phyloP scores from a whole-genome alignment of 192 early-diverging fungal species.

The Coemansia furcata region DNA sequence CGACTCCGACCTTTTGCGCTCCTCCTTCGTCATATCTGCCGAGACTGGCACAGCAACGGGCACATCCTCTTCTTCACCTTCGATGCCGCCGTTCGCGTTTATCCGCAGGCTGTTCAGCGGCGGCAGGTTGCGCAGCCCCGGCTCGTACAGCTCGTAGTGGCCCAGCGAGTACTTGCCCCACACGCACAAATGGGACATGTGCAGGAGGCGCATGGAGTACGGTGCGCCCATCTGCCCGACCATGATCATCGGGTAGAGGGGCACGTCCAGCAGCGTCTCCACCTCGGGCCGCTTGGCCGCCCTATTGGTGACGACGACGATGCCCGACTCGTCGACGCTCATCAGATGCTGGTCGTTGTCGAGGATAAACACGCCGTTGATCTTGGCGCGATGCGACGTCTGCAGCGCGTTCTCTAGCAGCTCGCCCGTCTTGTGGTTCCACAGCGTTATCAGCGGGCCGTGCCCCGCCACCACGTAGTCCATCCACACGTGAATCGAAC shows the following conservation, averaged over 20 bases:
- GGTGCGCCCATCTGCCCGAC: constrained; percentile 44
- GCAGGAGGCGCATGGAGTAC: constrained; percentile 51
- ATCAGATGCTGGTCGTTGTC: constrained; percentile 47
- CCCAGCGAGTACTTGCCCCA: constrained; percentile 48
- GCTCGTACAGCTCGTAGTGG: constrained; percentile 52
- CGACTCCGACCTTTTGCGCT: constrained; percentile 9
- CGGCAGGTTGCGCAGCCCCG: constrained; percentile 37
- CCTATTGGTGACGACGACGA: constrained; percentile 39
- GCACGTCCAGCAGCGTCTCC: constrained; percentile 43
- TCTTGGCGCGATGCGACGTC: constrained; percentile 32
- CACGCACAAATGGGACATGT: constrained; percentile 52
- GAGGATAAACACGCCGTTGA: constrained; percentile 46
- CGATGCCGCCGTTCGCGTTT: neutral
- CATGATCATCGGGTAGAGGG: constrained; percentile 45
- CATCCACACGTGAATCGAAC: constrained; percentile 41
- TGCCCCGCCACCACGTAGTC: constrained; percentile 44
- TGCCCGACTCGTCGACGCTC: constrained; percentile 38
- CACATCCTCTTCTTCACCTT: neutral
- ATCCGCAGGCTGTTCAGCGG: constrained; percentile 35
- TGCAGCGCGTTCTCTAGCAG: constrained; percentile 20
- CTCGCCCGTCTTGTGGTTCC: constrained; percentile 49
- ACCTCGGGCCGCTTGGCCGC: neutral
- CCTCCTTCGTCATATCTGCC: neutral
- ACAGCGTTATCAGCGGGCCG: constrained; percentile 32
- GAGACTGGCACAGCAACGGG: neutral